Percentiles rank a stretch among this genome's conserved stretches.
These are phyloP conservation scores for Apiotrichum sp. DNA, from an alignment of 1,284 basidiomycete genomes.

Conservation along the genomic window DNA sequence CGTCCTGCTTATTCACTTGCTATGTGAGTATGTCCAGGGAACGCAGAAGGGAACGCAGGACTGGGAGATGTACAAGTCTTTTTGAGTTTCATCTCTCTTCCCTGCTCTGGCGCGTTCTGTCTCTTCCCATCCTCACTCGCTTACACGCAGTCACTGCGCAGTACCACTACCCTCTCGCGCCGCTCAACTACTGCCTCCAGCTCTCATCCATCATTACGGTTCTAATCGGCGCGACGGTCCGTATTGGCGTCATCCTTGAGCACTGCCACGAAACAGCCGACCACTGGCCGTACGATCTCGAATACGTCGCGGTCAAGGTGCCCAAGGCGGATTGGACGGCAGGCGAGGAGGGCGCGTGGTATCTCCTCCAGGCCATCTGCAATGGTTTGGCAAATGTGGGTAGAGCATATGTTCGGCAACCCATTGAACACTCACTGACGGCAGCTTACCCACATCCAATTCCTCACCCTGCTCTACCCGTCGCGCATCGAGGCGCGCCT, in stretches of 20 bases:
- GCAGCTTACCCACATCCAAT: conserved; percentile 95
- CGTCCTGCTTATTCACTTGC: conserved; percentile 83
- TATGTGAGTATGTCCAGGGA: conserved; percentile 50
- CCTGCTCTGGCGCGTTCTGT: no score
- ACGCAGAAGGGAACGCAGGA: no score
- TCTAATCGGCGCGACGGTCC: conserved; percentile 68
- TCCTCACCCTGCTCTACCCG: conserved; percentile 93
- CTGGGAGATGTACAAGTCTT: no score
- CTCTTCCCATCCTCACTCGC: no score
- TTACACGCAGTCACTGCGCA: conserved; percentile 65
- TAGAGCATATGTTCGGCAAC: not conserved
- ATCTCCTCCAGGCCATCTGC: conserved; percentile 78
- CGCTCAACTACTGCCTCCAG: conserved; percentile 85
- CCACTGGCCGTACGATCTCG: conserved; percentile 89
- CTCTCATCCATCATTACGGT: conserved; percentile 73
- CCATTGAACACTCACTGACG: not conserved
- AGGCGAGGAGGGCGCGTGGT: conserved; percentile 70
- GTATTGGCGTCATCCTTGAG: conserved; percentile 65
- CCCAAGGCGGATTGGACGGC: conserved; percentile 65
- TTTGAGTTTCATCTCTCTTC: no score
- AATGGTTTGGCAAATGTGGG: conserved; percentile 76
- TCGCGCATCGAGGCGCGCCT: conserved; percentile 84
- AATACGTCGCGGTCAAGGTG: conserved; percentile 77
- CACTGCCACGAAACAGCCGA: conserved; percentile 59
- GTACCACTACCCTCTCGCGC: conserved; percentile 91